Conservation (phyloP, 176 grass and related monocot species). For the Eleusine indica region DNA sequence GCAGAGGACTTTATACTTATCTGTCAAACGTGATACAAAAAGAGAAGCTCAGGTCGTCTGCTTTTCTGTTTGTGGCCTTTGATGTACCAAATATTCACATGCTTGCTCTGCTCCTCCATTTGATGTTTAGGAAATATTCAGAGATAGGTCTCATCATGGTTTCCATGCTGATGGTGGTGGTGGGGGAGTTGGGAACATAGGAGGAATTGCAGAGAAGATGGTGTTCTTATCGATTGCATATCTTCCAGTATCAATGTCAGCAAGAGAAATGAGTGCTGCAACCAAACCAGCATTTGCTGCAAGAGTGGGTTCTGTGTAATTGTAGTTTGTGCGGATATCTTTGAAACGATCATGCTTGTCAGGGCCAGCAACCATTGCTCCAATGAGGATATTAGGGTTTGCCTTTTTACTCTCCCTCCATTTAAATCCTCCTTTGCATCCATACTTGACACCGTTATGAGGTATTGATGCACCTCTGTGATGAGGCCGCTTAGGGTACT, state of each 20-base stretch:
- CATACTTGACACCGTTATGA: constrained; percentile 88
- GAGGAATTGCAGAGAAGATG: constrained; percentile 89
- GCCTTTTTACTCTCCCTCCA: constrained; percentile 83
- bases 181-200: constrained; percentile 82
- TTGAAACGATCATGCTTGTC: constrained; percentile 90
- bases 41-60: constrained; percentile 41
- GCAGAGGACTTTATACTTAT: constrained; percentile 53
- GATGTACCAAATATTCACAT: constrained; percentile 49
- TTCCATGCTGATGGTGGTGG: constrained; percentile 85
- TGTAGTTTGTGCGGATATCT: constrained; percentile 87
- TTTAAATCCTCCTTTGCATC: constrained; percentile 93
- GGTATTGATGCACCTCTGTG: constrained; percentile 93
- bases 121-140: constrained; percentile 40
- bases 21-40: constrained; percentile 49
- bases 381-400: constrained; percentile 82
- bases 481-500: constrained; percentile 80
- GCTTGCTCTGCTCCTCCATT: constrained; percentile 44
- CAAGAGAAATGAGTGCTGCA: constrained; percentile 78
- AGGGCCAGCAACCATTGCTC: constrained; percentile 89
- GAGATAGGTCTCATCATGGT: constrained; percentile 52
- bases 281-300: constrained; percentile 92
- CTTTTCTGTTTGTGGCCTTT: constrained; percentile 44
- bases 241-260: constrained; percentile 44
- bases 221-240: constrained; percentile 81
- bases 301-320: constrained; percentile 85